Evolutionary conservation across 202 grass and related monocot species (phyloP), one percentile per base, ranked within the genome.

Genomic region (Musa balbisiana): DNA sequence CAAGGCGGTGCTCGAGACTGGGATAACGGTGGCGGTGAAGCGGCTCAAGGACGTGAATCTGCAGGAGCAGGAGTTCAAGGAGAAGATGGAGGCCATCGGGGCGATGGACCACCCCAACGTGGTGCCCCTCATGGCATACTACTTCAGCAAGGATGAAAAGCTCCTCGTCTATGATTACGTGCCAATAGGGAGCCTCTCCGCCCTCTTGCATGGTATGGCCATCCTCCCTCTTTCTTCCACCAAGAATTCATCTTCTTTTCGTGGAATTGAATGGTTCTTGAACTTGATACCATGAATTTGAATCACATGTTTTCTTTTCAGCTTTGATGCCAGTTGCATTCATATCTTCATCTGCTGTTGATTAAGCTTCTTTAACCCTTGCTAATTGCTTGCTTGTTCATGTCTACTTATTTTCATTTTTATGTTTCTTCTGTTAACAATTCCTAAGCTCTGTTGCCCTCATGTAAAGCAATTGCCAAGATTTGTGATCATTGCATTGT

Each of bases 101-200:
- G 87, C 89, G 76, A 82, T 96, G 65, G 82, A 84, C 51, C 79
- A 90, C n/a, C 87, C 91, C 67, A 85, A 87, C 78, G 71, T 96
- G 51, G 90, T 96, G 79, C 89, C 92, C 0, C 80, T 96, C 53
- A 87, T 78, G 19, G 89, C 92, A 1, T 96, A 90, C 70, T 96
- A 91, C 90, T 96, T 84, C 80, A 96, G 92, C 87, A 96, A 92
- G 74, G 92, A 96, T 65, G 92, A 96, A 79, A 96, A 92, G 64
- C 78, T 96, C 52, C 84, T 96, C 20, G 92, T 96, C 3, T 96
- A 81, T 24, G 92, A 96, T 87, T 96, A 92, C 78, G 85, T 92
- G 83, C 65, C 87, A 69, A 87, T 80, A 82, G 92, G 92, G 21
- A 92, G 92, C 78, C 89, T 96, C 25, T 92, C 92, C 27, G 83